Conservation (phyloP, 345 rosid genomes). For the Cardamine resedifolia region DNA sequence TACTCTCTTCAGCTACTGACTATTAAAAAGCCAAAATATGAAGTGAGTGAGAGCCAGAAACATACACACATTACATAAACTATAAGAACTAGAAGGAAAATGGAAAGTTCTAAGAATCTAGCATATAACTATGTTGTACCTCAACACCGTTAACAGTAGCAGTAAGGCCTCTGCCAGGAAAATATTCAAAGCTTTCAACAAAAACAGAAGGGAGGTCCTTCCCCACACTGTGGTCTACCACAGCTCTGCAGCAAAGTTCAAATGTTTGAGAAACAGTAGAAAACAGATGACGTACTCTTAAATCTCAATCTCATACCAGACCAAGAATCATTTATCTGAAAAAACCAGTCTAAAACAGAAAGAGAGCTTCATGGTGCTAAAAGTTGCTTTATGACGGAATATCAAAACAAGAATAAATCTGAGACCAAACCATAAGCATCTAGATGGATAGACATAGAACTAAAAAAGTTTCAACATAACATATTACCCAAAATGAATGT, state of each 20-base stretch:
- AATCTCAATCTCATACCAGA: neutral
- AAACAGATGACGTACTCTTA: neutral
- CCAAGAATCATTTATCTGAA: neutral
- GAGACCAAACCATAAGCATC: neutral
- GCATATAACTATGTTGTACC: constrained; percentile 38
- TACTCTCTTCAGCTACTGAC: constrained; percentile 59
- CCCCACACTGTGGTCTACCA: constrained; percentile 88
- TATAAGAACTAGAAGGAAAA: neutral
- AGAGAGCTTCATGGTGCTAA: neutral
- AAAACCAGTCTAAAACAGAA: neutral
- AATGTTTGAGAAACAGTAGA: constrained; percentile 21
- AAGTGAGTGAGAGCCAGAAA: constrained; percentile 18
- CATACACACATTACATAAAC: neutral
- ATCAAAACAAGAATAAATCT: neutral
- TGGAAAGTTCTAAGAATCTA: neutral
- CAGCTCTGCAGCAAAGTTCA: constrained; percentile 66
- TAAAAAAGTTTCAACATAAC: neutral
- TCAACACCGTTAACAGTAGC: constrained; percentile 74
- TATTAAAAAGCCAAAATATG: constrained; percentile 41
- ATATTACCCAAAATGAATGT: neutral
- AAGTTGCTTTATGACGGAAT: neutral
- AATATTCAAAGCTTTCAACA: constrained; percentile 82
- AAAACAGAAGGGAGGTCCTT: constrained; percentile 88
- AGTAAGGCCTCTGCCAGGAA: constrained; percentile 92
- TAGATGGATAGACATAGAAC: neutral